Percentiles rank a stretch among this genome's conserved stretches.
Conservation (phyloP, 768 basidiomycete species). For the Lactarius sanguifluus region DNA sequence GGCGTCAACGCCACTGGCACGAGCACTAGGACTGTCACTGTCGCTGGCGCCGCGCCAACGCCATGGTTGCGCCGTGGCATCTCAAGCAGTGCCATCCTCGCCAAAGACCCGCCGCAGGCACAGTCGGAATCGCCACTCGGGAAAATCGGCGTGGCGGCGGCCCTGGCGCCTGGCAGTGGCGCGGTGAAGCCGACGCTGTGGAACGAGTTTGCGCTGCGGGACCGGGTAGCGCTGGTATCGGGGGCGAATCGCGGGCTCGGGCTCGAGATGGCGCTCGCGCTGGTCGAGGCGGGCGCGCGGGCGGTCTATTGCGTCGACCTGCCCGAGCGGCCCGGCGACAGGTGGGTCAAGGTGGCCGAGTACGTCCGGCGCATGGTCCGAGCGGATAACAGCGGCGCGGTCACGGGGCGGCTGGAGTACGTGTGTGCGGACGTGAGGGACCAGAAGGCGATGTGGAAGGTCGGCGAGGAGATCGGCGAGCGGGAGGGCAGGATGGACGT, state of each 20-base stretch:
- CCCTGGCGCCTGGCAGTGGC: slow-evolving; percentile 44
- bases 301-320: slow-evolving; percentile 71
- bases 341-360: slow-evolving; percentile 53
- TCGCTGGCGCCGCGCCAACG: not conserved
- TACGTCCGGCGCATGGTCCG: slow-evolving; percentile 43
- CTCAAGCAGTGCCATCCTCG: slow-evolving; percentile 6
- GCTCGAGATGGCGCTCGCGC: slow-evolving; percentile 77
- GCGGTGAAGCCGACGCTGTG: slow-evolving; percentile 50
- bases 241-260: slow-evolving; percentile 58
- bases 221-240: slow-evolving; percentile 50
- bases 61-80: slow-evolving; percentile 6
- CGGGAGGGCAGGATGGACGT: slow-evolving; percentile 71
- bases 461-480: slow-evolving; percentile 58
- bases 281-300: slow-evolving; percentile 70
- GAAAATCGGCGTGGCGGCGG: slow-evolving; percentile 63
- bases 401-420: slow-evolving; percentile 51
- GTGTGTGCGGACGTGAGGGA: slow-evolving; percentile 62
- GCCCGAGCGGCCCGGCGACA: slow-evolving; percentile 52
- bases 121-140: slow-evolving; percentile 50
- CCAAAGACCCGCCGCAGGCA: not conserved
- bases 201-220: slow-evolving; percentile 56
- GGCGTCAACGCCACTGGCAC: not conserved
- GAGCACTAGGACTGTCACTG: not conserved
- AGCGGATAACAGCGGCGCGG: not conserved
- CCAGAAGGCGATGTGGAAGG: slow-evolving; percentile 58